Conservation (phyloP, 2,329 filamentous ascomycete genomes). For the Furcasterigmium sp. region DNA sequence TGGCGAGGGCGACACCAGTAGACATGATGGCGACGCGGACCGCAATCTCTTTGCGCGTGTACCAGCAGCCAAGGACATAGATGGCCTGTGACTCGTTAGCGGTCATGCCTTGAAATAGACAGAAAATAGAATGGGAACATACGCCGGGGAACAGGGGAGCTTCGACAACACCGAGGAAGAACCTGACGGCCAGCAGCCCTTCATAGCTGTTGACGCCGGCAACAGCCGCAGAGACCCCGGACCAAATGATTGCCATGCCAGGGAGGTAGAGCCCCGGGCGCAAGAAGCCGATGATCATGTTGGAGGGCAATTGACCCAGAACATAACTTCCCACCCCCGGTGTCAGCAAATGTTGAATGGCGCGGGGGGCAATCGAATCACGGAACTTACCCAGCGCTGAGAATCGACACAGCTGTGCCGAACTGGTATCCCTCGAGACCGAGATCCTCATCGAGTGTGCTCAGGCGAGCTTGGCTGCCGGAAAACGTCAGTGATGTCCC, state of each 20-base stretch:
- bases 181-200: constrained; percentile 13
- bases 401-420: constrained; percentile 8
- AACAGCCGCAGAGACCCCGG: constrained; percentile 14
- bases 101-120: constrained; percentile 33
- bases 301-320: constrained; percentile 13
- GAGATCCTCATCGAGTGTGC: constrained; percentile 7
- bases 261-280: background rate
- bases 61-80: constrained; percentile 45
- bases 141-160: constrained; percentile 15
- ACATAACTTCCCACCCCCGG: constrained; percentile 7
- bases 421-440: constrained; percentile 10
- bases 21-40: constrained; percentile 1
- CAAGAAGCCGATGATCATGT: constrained; percentile 3
- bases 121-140: too few species aligned
- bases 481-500: too few species aligned
- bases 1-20: background rate
- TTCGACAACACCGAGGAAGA: constrained; percentile 23
- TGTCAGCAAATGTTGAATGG: too few species aligned
- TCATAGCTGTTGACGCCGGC: constrained; percentile 10
- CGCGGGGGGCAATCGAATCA: too few species aligned
- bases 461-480: constrained; percentile 5
- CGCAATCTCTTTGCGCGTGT: constrained; percentile 67
- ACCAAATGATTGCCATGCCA: constrained; percentile 13
- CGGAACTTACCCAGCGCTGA: constrained; percentile 4
- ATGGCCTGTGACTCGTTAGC: constrained; percentile 19